Conservation (phyloP, 352 stramenopile species). For the Phytophthora sp. region DNA sequence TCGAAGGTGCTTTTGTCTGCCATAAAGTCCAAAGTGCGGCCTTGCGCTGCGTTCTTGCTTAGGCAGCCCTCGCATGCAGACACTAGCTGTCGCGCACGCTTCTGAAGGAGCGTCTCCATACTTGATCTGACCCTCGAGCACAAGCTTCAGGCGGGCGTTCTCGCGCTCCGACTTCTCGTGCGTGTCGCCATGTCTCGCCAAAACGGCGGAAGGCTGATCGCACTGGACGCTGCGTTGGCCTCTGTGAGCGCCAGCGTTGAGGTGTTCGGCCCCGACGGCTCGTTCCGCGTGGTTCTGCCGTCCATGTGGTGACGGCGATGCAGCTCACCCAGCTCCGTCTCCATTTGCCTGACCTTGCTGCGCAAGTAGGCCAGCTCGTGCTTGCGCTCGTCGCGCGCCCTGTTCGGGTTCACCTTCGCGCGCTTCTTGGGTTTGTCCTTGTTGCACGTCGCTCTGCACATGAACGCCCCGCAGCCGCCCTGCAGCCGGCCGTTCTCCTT, state of each 20-base stretch:
- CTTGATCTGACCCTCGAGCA: slow-evolving; percentile 58
- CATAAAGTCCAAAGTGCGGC: slow-evolving; percentile 10
- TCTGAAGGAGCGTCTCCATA: slow-evolving; percentile 48
- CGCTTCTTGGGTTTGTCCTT: slow-evolving; percentile 15
- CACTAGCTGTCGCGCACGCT: slow-evolving; percentile 39
- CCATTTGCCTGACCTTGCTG: slow-evolving; percentile 52
- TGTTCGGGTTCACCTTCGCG: slow-evolving; percentile 44
- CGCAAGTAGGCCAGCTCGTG: slow-evolving; percentile 62
- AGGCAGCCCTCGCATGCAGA: slow-evolving; percentile 6
- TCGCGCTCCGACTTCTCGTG: slow-evolving; percentile 52
- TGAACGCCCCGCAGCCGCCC: slow-evolving; percentile 2
- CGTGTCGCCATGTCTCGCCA: slow-evolving; percentile 49
- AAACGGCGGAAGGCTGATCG: slow-evolving; percentile 22
- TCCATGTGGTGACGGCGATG: slow-evolving; percentile 9
- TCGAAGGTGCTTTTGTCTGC: slow-evolving; percentile 34
- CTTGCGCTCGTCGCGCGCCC: slow-evolving; percentile 49
- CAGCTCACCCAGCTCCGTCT: slow-evolving; percentile 34
- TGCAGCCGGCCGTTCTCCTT: slow-evolving; percentile 29
- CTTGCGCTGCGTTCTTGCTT: slow-evolving; percentile 10
- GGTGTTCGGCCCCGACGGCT: neutral
- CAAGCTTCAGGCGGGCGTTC: slow-evolving; percentile 55
- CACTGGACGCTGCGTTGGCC: neutral
- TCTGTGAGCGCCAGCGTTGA: neutral
- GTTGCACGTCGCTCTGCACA: neutral
- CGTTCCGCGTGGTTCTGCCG: slow-evolving; percentile 1